Base-by-base conservation (phyloP, 2,329 filamentous ascomycete species). In the Pseudofabraea citricarpa region DNA sequence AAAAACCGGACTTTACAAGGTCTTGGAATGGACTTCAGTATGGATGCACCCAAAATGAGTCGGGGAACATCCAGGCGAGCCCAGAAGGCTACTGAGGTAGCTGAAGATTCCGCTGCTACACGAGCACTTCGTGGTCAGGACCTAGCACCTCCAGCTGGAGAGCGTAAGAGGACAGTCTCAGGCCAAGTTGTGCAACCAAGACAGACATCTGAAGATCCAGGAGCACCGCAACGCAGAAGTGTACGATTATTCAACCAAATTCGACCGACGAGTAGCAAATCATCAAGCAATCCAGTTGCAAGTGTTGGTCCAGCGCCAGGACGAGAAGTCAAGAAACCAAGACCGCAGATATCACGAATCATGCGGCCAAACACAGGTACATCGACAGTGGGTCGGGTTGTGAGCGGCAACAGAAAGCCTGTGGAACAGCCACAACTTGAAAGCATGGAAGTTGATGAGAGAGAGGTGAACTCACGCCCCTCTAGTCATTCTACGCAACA, bases 91-190 rank as follows among this genome's bases (percentile, higher is more conserved):
- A 53, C 52, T 39, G 60, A 59, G 41, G 49, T 47, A 31, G 46
- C 51, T 10, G 59, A 58, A 42, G 59, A 61, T 24, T 51, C 54
- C n/a, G 50, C 54, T 22, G 47, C 50, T 15, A 49, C 53, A 10
- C 55, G 57, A 31, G 46, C 49, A 16, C 33, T 56, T 20, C 43
- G 56, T 36, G 52, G 36, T 40, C 50, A 47, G 31, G 56, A 46
- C 43, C 43, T 57, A 26, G 43, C 47, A 21, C 43, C 53, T 41
- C 40, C 47, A 15, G 71, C 68, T 4, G 66, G 73, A 12, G 87
- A 90, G 47, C 81, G 90, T 62, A 97, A 96, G 68, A 81, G 91
- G 54, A 96, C 90, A 1, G 79, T 95, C n/a, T 95, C 91, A 31
- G 91, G 91, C 4, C 88, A 95, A 54, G 77, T 75, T 12, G 77